Percentiles rank a stretch among this genome's conserved stretches.
Evolutionary conservation across 2,329 filamentous ascomycete genomes (phyloP).

Genomic region (Ophiognomonia clavigignenti-juglandacearum): DNA sequence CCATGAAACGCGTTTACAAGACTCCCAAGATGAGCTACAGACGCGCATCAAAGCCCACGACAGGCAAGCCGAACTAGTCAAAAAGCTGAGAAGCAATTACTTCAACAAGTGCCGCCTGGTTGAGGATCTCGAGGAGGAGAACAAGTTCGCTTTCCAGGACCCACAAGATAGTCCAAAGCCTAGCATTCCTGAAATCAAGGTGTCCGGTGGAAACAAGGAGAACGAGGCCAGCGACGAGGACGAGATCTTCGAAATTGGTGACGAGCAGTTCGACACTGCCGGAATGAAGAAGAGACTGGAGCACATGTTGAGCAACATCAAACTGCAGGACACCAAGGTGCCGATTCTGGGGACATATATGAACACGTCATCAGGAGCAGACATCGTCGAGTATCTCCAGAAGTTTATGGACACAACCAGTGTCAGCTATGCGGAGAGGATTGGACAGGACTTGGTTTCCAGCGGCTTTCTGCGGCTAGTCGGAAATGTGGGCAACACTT

Average conservation of each 20-base stretch:
- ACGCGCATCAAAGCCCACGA: conserved; percentile 87
- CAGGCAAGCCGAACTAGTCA: conserved; percentile 81
- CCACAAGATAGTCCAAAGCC: conserved; percentile 65
- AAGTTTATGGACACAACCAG: conserved; percentile 78
- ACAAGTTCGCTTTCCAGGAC: conserved; percentile 94
- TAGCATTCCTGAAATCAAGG: conserved; percentile 79
- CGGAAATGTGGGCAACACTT: conserved; percentile 90
- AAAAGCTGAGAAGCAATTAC: conserved; percentile 92
- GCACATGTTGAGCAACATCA: conserved; percentile 83
- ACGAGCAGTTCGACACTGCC: conserved; percentile 78
- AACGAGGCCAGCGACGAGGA: conserved; percentile 67
- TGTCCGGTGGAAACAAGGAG: conserved; percentile 55
- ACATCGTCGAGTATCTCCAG: conserved; percentile 94
- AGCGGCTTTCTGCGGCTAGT: conserved; percentile 85
- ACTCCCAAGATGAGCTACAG: conserved; percentile 93
- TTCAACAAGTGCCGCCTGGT: conserved; percentile 98
- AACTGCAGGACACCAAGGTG: conserved; percentile 86
- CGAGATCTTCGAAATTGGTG: conserved; percentile 83
- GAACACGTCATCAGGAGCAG: conserved; percentile 85
- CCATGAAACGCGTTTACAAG: conserved; percentile 84
- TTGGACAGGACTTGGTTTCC: conserved; percentile 86
- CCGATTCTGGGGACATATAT: conserved; percentile 92
- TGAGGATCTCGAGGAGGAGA: conserved; percentile 96
- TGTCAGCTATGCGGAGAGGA: conserved; percentile 85
- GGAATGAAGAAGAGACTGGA: conserved; percentile 85